These are phyloP conservation scores for Saccharomycopsis phalli DNA, from an alignment of 1,139 yeast species.

Conservation along the genomic window DNA sequence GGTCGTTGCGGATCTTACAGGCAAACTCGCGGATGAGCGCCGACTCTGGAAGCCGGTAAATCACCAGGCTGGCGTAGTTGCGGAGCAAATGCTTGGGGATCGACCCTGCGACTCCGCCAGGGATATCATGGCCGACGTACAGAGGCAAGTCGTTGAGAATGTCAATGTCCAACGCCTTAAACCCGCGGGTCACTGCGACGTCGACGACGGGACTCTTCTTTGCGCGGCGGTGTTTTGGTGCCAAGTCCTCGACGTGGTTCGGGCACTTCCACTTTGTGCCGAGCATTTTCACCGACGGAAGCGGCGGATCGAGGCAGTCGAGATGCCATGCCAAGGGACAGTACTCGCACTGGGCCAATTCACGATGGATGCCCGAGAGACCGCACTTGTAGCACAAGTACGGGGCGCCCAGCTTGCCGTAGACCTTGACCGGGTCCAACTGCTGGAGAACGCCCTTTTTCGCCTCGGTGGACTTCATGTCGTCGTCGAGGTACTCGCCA, in stretches of 20 bases:
- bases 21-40: slow-evolving; percentile 72
- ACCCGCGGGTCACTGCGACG: slow-evolving; percentile 50
- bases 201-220: slow-evolving; percentile 46
- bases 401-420: slow-evolving; percentile 48
- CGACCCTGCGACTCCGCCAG: slow-evolving; percentile 23
- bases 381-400: slow-evolving; percentile 71
- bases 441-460: slow-evolving; percentile 33
- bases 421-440: slow-evolving; percentile 52
- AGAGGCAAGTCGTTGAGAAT: slow-evolving; percentile 31
- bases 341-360: slow-evolving; percentile 70
- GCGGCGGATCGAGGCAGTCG: slow-evolving; percentile 77
- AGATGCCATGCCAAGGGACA: slow-evolving; percentile 88
- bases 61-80: slow-evolving; percentile 26
- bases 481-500: slow-evolving; percentile 65
- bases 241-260: slow-evolving; percentile 59
- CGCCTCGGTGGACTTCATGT: slow-evolving; percentile 37
- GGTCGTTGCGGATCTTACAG: slow-evolving; percentile 33
- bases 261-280: slow-evolving; percentile 94
- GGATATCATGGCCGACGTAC: slow-evolving; percentile 24
- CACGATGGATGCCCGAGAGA: slow-evolving; percentile 49
- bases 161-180: slow-evolving; percentile 60
- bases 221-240: slow-evolving; percentile 31
- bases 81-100: slow-evolving; percentile 20
- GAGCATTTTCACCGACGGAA: slow-evolving; percentile 63
- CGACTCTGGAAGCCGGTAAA: slow-evolving; percentile 62